Percentiles rank a stretch among this genome's conserved stretches.
Evolutionary conservation across 2,329 filamentous ascomycete genomes (phyloP).

Genomic region (Colletotrichum ledebouriae): DNA sequence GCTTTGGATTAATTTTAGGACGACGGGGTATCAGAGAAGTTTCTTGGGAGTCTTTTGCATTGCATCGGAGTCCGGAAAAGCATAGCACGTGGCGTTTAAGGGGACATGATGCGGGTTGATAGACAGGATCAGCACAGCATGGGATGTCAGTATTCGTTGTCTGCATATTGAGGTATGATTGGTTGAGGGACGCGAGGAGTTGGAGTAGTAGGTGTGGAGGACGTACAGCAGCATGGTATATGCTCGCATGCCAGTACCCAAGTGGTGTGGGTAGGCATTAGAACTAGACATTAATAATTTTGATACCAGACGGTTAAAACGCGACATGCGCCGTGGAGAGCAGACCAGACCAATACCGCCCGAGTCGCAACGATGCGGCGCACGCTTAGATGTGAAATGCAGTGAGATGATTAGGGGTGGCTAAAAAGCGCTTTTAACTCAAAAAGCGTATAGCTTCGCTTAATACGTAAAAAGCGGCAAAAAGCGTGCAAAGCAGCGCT

Average conservation of each 20-base stretch:
- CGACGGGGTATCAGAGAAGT: slow-evolving; percentile 36
- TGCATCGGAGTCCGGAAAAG: slow-evolving; percentile 41
- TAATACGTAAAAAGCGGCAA: too few species aligned
- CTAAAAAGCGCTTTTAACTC: too few species aligned
- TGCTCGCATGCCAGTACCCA: slow-evolving; percentile 24
- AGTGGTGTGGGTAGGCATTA: slow-evolving; percentile 11
- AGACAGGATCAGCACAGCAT: slow-evolving; percentile 10
- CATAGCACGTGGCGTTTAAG: slow-evolving; percentile 43
- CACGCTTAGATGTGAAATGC: slow-evolving; percentile 30
- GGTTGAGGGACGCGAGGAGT: not conserved
- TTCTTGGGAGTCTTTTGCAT: slow-evolving; percentile 35
- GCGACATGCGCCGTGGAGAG: slow-evolving; percentile 28
- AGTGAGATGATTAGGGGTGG: too few species aligned
- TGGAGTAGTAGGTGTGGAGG: not conserved
- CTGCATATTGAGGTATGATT: slow-evolving; percentile 13
- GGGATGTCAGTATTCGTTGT: slow-evolving; percentile 16
- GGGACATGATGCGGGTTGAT: slow-evolving; percentile 12
- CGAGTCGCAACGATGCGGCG: slow-evolving; percentile 25
- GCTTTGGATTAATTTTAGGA: slow-evolving; percentile 62
- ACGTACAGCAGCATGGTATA: slow-evolving; percentile 21
- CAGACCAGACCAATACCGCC: slow-evolving; percentile 10
- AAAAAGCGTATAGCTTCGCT: too few species aligned
- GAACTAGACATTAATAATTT: slow-evolving; percentile 38
- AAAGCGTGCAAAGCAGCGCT: too few species aligned
- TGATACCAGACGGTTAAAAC: slow-evolving; percentile 41